phyloP scores from a whole-genome alignment of 176 grass and related monocot genomes.

The Oryza rufipogon region DNA sequence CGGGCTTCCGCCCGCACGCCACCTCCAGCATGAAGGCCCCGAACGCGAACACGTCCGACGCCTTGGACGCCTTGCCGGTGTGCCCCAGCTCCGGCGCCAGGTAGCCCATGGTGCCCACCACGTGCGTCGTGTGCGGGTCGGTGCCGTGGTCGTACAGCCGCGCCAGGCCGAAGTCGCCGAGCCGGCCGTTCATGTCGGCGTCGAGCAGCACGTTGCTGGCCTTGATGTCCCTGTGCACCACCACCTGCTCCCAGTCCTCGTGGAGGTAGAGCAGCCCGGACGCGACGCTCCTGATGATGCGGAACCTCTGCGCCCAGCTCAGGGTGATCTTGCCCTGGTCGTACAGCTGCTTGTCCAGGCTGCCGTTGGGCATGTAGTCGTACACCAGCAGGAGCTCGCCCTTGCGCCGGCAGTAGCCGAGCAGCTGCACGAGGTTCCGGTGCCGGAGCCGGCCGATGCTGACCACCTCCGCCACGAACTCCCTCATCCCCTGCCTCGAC shows the following conservation, averaged over 20 bases:
- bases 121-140: slow-evolving; percentile 64
- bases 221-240: slow-evolving; percentile 93
- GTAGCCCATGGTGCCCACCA: slow-evolving; percentile 70
- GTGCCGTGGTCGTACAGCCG: slow-evolving; percentile 71
- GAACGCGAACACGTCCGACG: slow-evolving; percentile 61
- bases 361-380: slow-evolving; percentile 91
- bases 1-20: slow-evolving; percentile 62
- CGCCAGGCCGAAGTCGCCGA: slow-evolving; percentile 68
- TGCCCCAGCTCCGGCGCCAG: slow-evolving; percentile 61
- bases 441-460: slow-evolving; percentile 80
- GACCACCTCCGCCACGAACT: slow-evolving; percentile 79
- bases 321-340: not conserved
- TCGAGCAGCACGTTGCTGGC: slow-evolving; percentile 89
- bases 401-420: slow-evolving; percentile 80
- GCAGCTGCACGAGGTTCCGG: slow-evolving; percentile 81
- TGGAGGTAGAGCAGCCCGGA: slow-evolving; percentile 76
- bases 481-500: slow-evolving; percentile 73
- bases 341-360: slow-evolving; percentile 75
- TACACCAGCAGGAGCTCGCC: slow-evolving; percentile 85
- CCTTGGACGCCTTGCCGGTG: slow-evolving; percentile 62
- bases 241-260: slow-evolving; percentile 88
- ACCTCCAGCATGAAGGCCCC: slow-evolving; percentile 66
- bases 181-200: slow-evolving; percentile 53
- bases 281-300: slow-evolving; percentile 59
- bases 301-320: slow-evolving; percentile 48